Evolutionary conservation across 2,329 filamentous ascomycete genomes (phyloP), one percentile per base, ranked within the genome.

Genomic region (Colletotrichum sp.): DNA sequence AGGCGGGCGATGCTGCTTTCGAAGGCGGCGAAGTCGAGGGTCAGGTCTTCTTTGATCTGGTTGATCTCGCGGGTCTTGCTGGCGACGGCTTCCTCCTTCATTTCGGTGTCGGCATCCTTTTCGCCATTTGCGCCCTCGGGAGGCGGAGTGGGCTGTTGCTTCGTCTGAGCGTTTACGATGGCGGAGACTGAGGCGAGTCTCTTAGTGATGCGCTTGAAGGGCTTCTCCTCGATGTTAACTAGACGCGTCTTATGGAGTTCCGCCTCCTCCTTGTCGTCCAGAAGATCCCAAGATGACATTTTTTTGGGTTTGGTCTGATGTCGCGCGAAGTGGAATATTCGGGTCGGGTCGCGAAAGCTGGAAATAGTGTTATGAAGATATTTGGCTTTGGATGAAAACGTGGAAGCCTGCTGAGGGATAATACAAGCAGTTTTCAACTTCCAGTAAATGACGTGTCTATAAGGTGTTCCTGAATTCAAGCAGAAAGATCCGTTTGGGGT

Each of bases 171-270:
- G 73, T 88, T 86, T 21, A 93, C 87, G 34, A 95, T 88, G 24
- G 93, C 91, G 68, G 91, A 90, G 18, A 93, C 90, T 27, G 90
- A 89, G 7, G 94, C 88, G 11, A 98, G 90, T 36, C 94, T 93
- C 84, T 95, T 95, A 27, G 94, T 94, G 73, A 98, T 92, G 74
- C 96, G 93, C 82, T 95, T 95, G 86, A 98, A 98, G 1, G 95
- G 95, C 72, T 95, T 95, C 81, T 98, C 95, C 86, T 98, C 96
- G 75, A 98, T 93, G 76, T 94, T 94, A 47, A 98, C 90, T 6
- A 98, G 93, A 55, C 96, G 94, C 34, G 90, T 90, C 80, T 96
- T 96, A 86, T 98, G 96, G 47, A 98, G 92, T 76, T 95, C 93
- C 82, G 95, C 93, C 85, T 95, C 93, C 77, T 95, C 93, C 76